Evolutionary conservation across 805 yeast species (phyloP), one percentile per base, ranked within the genome.

Genomic region (Ogataea glucozyma): DNA sequence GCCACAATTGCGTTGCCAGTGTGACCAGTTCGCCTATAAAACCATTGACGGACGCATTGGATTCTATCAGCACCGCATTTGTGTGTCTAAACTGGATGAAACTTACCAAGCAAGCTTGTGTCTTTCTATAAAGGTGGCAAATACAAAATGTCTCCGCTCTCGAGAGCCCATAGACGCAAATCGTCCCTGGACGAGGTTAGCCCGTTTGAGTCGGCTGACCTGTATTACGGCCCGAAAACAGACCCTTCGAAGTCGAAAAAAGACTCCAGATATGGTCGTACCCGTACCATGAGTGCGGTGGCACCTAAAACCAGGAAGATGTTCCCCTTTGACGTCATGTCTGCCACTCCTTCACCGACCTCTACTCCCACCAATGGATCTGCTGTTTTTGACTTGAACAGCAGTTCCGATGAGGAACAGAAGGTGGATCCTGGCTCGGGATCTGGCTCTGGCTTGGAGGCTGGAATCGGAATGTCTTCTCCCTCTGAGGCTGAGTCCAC

Each of bases 121-220:
- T n/a, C n/a, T n/a, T n/a, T n/a, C n/a, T n/a, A n/a, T n/a, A n/a
- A n/a, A n/a, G n/a, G n/a, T n/a, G n/a, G n/a, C n/a, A n/a, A n/a
- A n/a, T n/a, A n/a, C n/a, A n/a, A n/a, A n/a, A 34, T 34, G 38
- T 22, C 38, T 6, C 29, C 29, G 12, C 29, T 34, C 8, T 23
- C 38, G 16, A 34, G 26, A 23, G 10, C 38, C n/a, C 48, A 50
- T 26, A 46, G 57, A 31, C 57, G 66, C 18, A 49, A 46, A 20
- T 69, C 76, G 3, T 74, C 81, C 4, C 44, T 61, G 5, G 80
- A 75, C 24, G 77, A 74, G n/a, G 32, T 43, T 1, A 82, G 83
- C 57, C 93, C 93, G 0, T 82, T 71, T 49, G 82, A 83, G 13
- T 64, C 68, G n/a, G 76, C 91, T 0, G 90, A 83, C 37, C 68